Evolutionary conservation across 139 green algal species (phyloP).

Genomic region (Trebouxia sp.): DNA sequence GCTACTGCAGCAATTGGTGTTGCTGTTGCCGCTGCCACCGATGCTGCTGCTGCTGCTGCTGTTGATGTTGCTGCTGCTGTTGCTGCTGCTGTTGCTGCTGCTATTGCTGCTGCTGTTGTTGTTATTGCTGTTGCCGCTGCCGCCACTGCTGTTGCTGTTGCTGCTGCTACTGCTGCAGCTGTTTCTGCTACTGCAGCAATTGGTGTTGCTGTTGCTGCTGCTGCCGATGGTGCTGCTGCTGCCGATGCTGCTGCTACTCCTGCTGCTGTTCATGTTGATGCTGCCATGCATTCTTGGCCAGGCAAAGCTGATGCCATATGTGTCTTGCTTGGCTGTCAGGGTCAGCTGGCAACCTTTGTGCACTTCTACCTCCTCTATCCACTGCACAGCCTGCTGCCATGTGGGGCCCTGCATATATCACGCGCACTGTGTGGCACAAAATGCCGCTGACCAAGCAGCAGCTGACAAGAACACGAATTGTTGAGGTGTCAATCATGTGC

Average conservation of each 20-base stretch:
- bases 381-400: slow-evolving; percentile 79
- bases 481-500: too few relatives aligned
- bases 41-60: background rate
- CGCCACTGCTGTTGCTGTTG: background rate
- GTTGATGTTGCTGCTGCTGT: background rate
- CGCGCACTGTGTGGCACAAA: too few relatives aligned
- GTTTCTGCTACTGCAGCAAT: too few relatives aligned
- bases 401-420: slow-evolving; percentile 44
- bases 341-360: slow-evolving; percentile 37
- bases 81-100: background rate
- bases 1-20: background rate
- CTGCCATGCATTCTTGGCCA: background rate
- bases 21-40: background rate
- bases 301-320: slow-evolving; percentile 60
- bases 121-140: background rate
- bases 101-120: too few relatives aligned
- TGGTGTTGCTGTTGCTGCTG: too few relatives aligned
- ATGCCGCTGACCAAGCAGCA: too few relatives aligned
- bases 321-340: slow-evolving; percentile 63
- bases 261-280: too few relatives aligned
- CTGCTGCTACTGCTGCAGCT: background rate
- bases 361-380: slow-evolving; percentile 57
- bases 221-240: background rate
- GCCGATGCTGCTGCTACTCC: background rate
- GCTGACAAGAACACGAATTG: too few relatives aligned